Percentiles rank a stretch among this genome's conserved stretches.
Conservation (phyloP, 1,284 basidiomycete genomes). For the Leucocoprinus gongylophorus region DNA sequence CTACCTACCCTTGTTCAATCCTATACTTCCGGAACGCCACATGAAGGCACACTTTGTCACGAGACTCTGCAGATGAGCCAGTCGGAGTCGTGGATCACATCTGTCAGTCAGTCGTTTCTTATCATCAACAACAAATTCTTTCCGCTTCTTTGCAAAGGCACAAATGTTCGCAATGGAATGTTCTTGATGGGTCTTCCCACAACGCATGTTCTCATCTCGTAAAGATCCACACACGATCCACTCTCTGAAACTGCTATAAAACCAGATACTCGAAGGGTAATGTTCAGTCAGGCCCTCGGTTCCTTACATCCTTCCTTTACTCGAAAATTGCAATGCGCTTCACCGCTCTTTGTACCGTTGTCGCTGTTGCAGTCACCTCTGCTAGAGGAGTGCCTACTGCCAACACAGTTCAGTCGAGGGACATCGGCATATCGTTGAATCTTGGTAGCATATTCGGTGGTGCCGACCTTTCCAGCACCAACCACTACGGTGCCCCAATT, state of each 20-base stretch:
- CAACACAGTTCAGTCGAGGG: neutral
- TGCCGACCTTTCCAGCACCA: constrained; percentile 10
- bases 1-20: neutral
- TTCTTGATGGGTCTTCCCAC: neutral
- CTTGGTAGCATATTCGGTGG: constrained; percentile 4
- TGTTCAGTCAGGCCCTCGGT: neutral
- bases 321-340: constrained; percentile 1
- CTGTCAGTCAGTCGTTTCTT: constrained; percentile 5
- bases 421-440: constrained; percentile 3
- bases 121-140: constrained; percentile 2
- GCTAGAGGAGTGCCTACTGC: neutral
- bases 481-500: constrained; percentile 24
- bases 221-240: neutral
- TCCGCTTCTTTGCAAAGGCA: constrained; percentile 2
- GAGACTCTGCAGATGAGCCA: neutral
- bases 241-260: constrained; percentile 1
- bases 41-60: neutral
- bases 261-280: neutral
- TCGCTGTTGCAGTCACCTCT: neutral
- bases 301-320: neutral
- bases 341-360: neutral
- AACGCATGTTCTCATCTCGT: neutral
- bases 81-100: neutral
- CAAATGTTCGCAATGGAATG: neutral
- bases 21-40: neutral